These are phyloP conservation scores for Poteriospumella lacustris DNA, from an alignment of 108 stramenopile genomes.

Conservation along the genomic window DNA sequence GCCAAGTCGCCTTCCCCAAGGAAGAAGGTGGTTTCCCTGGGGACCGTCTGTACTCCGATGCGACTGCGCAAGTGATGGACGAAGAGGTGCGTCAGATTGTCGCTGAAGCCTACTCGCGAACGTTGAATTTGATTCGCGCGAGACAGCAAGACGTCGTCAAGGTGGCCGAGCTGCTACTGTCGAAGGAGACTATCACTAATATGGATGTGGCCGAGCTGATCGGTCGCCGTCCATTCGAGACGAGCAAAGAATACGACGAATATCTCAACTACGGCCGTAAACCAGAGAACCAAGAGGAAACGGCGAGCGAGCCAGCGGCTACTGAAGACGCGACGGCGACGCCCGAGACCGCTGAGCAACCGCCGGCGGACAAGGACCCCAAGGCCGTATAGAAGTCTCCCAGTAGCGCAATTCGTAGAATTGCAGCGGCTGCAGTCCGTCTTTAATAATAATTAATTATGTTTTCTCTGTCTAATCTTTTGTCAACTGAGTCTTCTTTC, in stretches of 20 bases:
- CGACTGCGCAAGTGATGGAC: slow-evolving; percentile 90
- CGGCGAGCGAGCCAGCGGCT: no score
- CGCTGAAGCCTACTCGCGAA: slow-evolving; percentile 75
- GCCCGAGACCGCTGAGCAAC: no score
- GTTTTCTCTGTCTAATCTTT: no score
- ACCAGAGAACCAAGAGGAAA: slow-evolving; percentile 30
- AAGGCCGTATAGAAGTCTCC: no score
- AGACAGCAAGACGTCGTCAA: slow-evolving; percentile 69
- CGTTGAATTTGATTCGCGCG: slow-evolving; percentile 66
- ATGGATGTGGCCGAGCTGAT: slow-evolving; percentile 81
- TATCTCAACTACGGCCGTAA: slow-evolving; percentile 48
- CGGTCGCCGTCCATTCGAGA: slow-evolving; percentile 79
- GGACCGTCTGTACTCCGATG: slow-evolving; percentile 84
- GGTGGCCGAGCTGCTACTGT: slow-evolving; percentile 76
- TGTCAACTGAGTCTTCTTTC: no score
- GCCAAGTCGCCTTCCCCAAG: slow-evolving; percentile 83
- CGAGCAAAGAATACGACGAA: slow-evolving; percentile 72
- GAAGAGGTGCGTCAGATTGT: slow-evolving; percentile 84
- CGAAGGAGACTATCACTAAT: slow-evolving; percentile 93
- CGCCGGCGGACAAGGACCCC: no score
- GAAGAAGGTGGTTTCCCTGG: slow-evolving; percentile 52
- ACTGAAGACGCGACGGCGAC: no score
- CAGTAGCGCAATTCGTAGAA: no score
- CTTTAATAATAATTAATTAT: no score
- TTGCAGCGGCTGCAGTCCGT: no score